Base-by-base conservation (phyloP, 2,329 filamentous ascomycete species). In the Ophiostoma ulmi region DNA sequence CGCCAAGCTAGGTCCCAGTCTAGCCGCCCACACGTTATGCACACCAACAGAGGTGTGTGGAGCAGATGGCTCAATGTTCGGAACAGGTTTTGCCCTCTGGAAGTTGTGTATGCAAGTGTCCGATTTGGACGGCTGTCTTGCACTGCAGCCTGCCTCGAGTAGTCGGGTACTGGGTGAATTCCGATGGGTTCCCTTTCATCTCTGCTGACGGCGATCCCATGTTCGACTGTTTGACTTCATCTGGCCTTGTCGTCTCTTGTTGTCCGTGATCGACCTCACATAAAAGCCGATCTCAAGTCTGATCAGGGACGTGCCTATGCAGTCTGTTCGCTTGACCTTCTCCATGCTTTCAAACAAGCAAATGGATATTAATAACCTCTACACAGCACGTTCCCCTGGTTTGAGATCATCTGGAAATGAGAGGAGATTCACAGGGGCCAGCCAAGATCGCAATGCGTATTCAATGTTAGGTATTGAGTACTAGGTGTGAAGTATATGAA, bases 21-120 rank as follows among this genome's bases (percentile, higher is more conserved):
- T 69, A 69, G 52, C 68, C 68, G 68, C 67, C 52, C 67, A n/a
- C 67, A 20, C 52, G 39, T 13, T 26, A 58, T 67, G 39, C 41
- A 48, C 38, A 44, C 38, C n/a, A 67, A 22, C 17, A 58, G n/a
- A 68, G 44, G 35, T 36, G 41, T 31, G 48, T 68, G 67, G 31
- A 52, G 35, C 35, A n/a, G 52, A 58, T 58, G 52, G 20, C 13
- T 44, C 44, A 7, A n/a, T n/a, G 44, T 20, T 2, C 11, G n/a
- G 44, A 48, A 7, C 14, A 48, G 22, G 48, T n/a, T 26, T 13
- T 22, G 52, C 11, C n/a, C 14, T 17, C 44, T 48, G n/a, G 10
- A 3, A 6, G 48, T 13, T 48, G 41, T 48, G 6, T 20, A 48
- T 48, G 41, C 48, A 55, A 8, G 48, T 22, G 20, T 55, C 48